Base-by-base conservation (phyloP, 768 basidiomycete genomes). In the Mycena albidolilacea region DNA sequence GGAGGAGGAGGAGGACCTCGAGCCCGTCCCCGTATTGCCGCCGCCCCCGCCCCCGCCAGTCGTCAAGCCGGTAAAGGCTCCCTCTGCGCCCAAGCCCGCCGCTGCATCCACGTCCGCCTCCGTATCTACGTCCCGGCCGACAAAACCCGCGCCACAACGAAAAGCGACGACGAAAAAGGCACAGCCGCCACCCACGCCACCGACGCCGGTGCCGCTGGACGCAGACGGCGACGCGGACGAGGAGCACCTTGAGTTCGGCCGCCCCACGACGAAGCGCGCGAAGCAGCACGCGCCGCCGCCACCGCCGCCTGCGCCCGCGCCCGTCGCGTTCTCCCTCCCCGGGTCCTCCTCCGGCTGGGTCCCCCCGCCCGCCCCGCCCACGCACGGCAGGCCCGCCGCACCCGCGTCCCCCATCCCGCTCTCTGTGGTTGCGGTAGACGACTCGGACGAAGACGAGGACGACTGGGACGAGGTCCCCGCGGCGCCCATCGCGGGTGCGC, bases 211-310 rank as follows among this genome's bases (percentile, higher is more conserved):
- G 23, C 62, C 38, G 3, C 55, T 69, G 6, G 43, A 37, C 21
- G 67, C 41, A 64, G 75, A 72, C 38, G 72, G 10, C 75, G 78
- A 64, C 55, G 46, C 77, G 11, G 80, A 85, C 69, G 81, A 87
- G 15, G 89, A 85, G 72, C 88, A 89, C 67, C 84, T 84, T 38
- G 82, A 84, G 69, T 87, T 91, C 71, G 88, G 88, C 7, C 80
- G 82, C 35, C 87, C 88, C 21, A 50, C 67, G 3, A 37, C 35
- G 30, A 76, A 75, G 55, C 70, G 71, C 52, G 39, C 63, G 46
- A 67, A 62, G 83, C 87, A 59, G 17, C 12, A 19, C 30, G 30
- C 30, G 30, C 19, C 48, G 17, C 14, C 46, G 23, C 35, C 61
- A 7, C 10, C 61, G 39, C 65, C 76, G 5, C 79, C 82, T 0